Base-by-base conservation (phyloP, 2,329 filamentous ascomycete genomes). In the Arthrocladium fulminans region DNA sequence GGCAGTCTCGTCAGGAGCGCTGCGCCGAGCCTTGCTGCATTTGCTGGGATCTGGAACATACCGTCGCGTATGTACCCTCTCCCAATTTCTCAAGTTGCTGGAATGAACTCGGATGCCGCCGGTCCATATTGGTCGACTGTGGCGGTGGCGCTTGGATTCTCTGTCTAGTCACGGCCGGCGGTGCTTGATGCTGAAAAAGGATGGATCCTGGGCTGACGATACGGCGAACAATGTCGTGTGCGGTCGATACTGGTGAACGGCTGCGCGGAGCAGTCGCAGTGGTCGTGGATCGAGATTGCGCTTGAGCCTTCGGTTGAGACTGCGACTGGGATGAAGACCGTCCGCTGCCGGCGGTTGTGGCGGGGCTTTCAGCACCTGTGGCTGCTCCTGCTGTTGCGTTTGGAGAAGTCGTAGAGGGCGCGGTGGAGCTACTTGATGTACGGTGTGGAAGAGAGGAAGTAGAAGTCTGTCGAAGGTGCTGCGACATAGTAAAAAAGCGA, bases 1-100 rank as follows among this genome's bases (percentile, higher is more conserved):
- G n/a, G n/a, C n/a, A n/a, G n/a, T n/a, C n/a, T n/a, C n/a, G n/a
- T n/a, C n/a, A n/a, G n/a, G n/a, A n/a, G n/a, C n/a, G n/a, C n/a
- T n/a, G n/a, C n/a, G n/a, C n/a, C n/a, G n/a, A n/a, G n/a, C n/a
- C n/a, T n/a, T n/a, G n/a, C n/a, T n/a, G n/a, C n/a, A n/a, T n/a
- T n/a, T n/a, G n/a, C n/a, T n/a, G n/a, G n/a, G n/a, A n/a, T n/a
- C 13, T 35, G 10, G 27, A 22, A 70, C 81, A 62, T 75, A 95
- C 92, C 27, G 92, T 98, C 27, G 92, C 92, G 79, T 98, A 98
- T 25, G 92, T 98, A 53, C 92, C 92, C 74, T 98, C 92, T 62
- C 92, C 92, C 57, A 98, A 79, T 69, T 90, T 98, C 71, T 98
- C 92, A 67, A 97, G 79, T 81, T 97, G 92, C 77, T 97, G 90